A percentile compares a stretch with the other conserved stretches of the same genome.
phyloP scores from a whole-genome alignment of 345 rosid species.

The Noccaea bulbosa region DNA sequence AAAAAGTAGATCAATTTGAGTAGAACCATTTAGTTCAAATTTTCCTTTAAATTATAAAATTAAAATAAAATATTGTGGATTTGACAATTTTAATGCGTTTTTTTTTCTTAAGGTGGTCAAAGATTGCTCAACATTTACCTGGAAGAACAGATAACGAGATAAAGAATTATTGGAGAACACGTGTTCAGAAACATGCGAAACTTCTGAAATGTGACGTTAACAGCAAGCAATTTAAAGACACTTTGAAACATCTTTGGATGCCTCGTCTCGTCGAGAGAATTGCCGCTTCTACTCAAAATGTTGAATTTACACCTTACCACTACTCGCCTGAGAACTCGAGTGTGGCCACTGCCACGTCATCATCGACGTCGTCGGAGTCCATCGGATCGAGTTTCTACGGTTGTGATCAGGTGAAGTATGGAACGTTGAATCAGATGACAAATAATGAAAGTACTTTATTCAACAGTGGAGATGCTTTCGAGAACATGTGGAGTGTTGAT shows the following conservation, averaged over 20 bases:
- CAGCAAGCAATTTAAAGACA: conserved; percentile 58
- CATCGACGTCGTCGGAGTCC: conserved; percentile 17
- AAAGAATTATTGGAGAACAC: conserved; percentile 80
- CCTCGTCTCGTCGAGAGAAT: conserved; percentile 47
- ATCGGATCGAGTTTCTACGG: conserved; percentile 19
- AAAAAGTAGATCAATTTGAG: not conserved
- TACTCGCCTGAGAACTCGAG: conserved; percentile 21
- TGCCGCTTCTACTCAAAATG: conserved; percentile 1
- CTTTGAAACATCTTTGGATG: conserved; percentile 56
- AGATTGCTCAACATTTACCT: conserved; percentile 73
- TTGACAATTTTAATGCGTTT: not conserved
- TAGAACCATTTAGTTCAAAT: not conserved
- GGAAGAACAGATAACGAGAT: conserved; percentile 83
- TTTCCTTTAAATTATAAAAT: not conserved
- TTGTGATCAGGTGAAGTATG: conserved; percentile 13
- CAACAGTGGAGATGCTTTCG: not conserved
- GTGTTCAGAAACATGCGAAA: conserved; percentile 69
- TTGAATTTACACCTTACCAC: not conserved
- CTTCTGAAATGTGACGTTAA: conserved; percentile 62
- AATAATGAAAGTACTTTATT: not conserved
- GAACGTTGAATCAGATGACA: conserved; percentile 20
- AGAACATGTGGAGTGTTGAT: conserved; percentile 31
- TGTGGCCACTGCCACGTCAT: conserved; percentile 16
- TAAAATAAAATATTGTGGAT: not conserved
- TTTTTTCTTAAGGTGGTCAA: conserved; percentile 59